Base-by-base conservation (phyloP, 2,329 filamentous ascomycete genomes). In the Penicillium sp. region DNA sequence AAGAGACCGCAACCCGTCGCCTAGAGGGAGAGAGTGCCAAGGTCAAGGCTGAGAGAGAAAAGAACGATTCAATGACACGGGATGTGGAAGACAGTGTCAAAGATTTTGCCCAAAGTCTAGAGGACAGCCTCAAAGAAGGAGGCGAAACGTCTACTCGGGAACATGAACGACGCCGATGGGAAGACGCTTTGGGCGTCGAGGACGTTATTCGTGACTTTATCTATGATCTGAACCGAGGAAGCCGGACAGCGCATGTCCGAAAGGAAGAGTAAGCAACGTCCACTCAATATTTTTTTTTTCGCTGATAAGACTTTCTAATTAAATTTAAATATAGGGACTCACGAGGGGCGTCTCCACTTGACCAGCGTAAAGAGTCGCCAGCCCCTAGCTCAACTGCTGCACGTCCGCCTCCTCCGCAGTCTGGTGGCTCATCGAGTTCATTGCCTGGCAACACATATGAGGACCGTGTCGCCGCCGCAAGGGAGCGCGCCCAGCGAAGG, bases 201-300 rank as follows among this genome's bases (percentile, higher is more conserved):
- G 94, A 99, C 72, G 93, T 97, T 72, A 91, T 98, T 64, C 92
- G 93, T 72, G 95, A 99, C 73, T 98, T 99, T 77, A 99, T 99
- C 75, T 98, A 95, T 74, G 95, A 98, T 69, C 82, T 99, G 57
- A 93, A 97, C 75, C 88, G 94, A 64, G 91, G 89, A 65, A 96
- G 92, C 75, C 88, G 93, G 67, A 85, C 92, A 66, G 84, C 91
- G 57, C 89, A 89, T 62, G 80, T 96, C 61, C 81, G 87, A 57
- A 86, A 85, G 66, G 84, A 89, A 73, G 86, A 88, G 79, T 85
- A 76, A 74, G 82, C 35, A 5, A 13, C 64, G 57, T 21, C 17
- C 19, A 19, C 26, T 31, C 13, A 17, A 7, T 21, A 5, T 23
- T 9, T 31, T 60, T 44, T 19, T 62, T 21, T 38, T 57, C 45